These are phyloP conservation scores for Ganoderma lucidum DNA, from an alignment of 1,284 basidiomycete species.

Conservation along the genomic window DNA sequence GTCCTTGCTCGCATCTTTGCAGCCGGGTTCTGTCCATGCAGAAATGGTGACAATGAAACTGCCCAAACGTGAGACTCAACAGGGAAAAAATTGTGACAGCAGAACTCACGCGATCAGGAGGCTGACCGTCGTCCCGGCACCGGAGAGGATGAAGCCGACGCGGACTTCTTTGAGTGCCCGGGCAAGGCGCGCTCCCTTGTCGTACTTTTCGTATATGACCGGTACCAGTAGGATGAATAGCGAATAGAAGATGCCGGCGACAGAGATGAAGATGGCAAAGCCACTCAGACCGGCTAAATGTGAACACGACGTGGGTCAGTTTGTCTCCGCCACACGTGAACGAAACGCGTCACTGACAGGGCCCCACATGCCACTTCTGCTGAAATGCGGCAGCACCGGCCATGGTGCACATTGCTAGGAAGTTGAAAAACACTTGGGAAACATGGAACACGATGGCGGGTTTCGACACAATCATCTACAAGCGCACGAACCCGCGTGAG, in stretches of 20 bases:
- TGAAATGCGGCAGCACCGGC: constrained; percentile 89
- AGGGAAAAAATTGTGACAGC: neutral
- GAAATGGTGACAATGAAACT: constrained; percentile 80
- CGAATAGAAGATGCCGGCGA: constrained; percentile 75
- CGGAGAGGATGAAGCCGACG: constrained; percentile 82
- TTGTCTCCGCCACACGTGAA: neutral
- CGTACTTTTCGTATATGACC: constrained; percentile 86
- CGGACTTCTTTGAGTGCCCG: constrained; percentile 83
- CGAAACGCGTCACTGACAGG: constrained; percentile 63
- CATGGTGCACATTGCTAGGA: constrained; percentile 88
- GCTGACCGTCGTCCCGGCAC: constrained; percentile 67
- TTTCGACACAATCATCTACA: constrained; percentile 88
- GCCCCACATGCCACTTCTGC: constrained; percentile 80
- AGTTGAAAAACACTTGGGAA: constrained; percentile 87
- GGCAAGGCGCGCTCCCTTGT: constrained; percentile 78
- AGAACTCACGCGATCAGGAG: constrained; percentile 76
- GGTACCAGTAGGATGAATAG: constrained; percentile 79
- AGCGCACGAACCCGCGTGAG: constrained; percentile 35
- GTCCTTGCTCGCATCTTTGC: constrained; percentile 79
- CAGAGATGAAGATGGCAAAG: constrained; percentile 84
- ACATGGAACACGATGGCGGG: constrained; percentile 77
- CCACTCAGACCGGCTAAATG: constrained; percentile 80
- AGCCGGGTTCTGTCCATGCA: constrained; percentile 83
- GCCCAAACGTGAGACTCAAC: constrained; percentile 8
- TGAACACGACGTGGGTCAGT: constrained; percentile 17